Conservation (phyloP, 2,329 filamentous ascomycete genomes). For the Xylariaceae sp. region DNA sequence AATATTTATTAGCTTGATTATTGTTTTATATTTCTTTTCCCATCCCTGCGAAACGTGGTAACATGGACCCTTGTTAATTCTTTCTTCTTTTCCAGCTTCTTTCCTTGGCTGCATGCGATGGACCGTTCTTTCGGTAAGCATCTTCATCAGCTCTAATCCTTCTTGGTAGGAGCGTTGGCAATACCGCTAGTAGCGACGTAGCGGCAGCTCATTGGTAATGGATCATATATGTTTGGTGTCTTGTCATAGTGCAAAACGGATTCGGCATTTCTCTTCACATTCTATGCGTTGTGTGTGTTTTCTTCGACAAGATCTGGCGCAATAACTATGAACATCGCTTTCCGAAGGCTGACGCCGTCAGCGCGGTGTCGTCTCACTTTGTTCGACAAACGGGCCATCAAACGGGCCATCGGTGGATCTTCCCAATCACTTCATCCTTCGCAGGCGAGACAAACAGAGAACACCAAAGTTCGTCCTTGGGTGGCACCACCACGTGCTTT, state of each 20-base stretch:
- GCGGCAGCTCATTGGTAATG: neutral
- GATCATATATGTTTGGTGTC: neutral
- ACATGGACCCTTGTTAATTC: neutral
- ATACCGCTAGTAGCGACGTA: neutral
- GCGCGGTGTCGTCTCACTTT: neutral
- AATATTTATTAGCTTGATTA: too few species aligned
- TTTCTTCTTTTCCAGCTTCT: neutral
- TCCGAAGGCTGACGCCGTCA: conserved; percentile 2
- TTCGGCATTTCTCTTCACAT: neutral
- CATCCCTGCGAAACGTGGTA: neutral
- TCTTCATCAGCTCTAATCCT: neutral
- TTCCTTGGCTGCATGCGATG: neutral
- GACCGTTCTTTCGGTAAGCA: neutral
- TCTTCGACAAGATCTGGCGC: neutral
- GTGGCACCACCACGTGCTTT: neutral
- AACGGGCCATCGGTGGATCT: neutral
- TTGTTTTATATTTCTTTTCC: neutral
- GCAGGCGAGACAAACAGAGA: neutral
- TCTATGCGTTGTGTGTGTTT: neutral
- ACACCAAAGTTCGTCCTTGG: neutral
- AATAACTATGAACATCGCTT: conserved; percentile 3
- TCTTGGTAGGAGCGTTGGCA: neutral
- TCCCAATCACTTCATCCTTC: neutral
- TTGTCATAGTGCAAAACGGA: neutral
- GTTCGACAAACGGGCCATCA: neutral